Evolutionary conservation across 305 asterid genomes (phyloP).

Genomic region (Petunia hybrid): DNA sequence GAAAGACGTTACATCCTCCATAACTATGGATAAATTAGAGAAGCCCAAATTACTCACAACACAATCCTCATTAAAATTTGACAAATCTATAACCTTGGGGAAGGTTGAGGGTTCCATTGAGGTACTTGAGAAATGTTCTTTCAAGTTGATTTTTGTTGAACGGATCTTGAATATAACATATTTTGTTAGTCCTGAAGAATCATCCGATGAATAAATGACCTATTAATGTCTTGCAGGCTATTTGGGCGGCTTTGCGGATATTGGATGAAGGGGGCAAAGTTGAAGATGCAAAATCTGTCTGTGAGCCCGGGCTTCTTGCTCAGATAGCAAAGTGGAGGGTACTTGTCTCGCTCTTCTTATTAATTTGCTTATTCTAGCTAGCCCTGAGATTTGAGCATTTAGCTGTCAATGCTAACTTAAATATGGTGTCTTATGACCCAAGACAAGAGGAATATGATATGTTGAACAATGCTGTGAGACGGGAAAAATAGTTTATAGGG

Average conservation of each 20-base stretch:
- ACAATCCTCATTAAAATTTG: constrained; percentile 53
- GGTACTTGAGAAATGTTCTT: constrained; percentile 53
- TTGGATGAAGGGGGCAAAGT: constrained; percentile 71
- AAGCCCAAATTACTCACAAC: constrained; percentile 61
- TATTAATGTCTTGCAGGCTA: constrained; percentile 56
- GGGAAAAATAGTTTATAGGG: too few species aligned
- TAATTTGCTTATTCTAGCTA: constrained; percentile 20
- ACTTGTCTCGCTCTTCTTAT: constrained; percentile 32
- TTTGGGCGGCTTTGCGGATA: constrained; percentile 70
- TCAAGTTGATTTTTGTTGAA: constrained; percentile 27
- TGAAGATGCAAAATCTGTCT: constrained; percentile 85
- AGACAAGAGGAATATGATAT: neutral
- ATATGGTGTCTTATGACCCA: constrained; percentile 7
- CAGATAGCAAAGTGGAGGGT: constrained; percentile 85
- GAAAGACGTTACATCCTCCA: constrained; percentile 61
- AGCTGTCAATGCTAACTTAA: constrained; percentile 15
- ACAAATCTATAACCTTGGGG: constrained; percentile 68
- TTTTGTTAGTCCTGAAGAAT: constrained; percentile 13
- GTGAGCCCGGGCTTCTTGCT: constrained; percentile 68
- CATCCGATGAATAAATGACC: constrained; percentile 23
- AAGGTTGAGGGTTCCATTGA: constrained; percentile 74
- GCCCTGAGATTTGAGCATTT: neutral
- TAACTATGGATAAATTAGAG: constrained; percentile 55
- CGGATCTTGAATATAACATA: neutral
- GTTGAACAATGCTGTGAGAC: neutral